These are phyloP conservation scores for Quercus gilva DNA, from an alignment of 306 rosid genomes.

Conservation along the genomic window DNA sequence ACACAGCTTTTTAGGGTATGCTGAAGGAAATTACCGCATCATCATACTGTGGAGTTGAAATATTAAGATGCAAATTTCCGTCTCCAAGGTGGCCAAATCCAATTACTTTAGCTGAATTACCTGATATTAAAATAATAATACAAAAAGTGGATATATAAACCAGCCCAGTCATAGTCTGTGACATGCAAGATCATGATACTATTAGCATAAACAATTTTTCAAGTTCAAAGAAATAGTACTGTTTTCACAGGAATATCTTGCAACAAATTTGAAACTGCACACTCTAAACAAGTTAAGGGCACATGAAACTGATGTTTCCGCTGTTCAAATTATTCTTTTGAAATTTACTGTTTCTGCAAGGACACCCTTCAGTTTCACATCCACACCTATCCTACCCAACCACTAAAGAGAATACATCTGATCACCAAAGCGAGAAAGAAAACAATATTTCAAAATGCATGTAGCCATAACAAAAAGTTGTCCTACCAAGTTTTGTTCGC, in stretches of 20 bases:
- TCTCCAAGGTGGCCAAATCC: constrained; percentile 98
- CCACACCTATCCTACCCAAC: background rate
- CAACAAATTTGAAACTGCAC: background rate
- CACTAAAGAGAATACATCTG: background rate
- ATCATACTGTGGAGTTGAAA: constrained; percentile 70
- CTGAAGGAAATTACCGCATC: constrained; percentile 49
- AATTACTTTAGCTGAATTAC: constrained; percentile 59
- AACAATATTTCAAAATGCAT: constrained; percentile 1
- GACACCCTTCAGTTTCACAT: background rate
- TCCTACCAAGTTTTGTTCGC: constrained; percentile 73
- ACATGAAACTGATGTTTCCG: background rate
- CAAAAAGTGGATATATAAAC: background rate
- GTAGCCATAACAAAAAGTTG: constrained; percentile 7
- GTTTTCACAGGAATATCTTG: background rate
- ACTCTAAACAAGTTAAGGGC: background rate
- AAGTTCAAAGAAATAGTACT: background rate
- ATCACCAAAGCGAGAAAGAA: background rate
- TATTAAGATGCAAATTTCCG: constrained; percentile 85
- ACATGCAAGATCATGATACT: constrained; percentile 9
- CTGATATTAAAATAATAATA: constrained; percentile 28
- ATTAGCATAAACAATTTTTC: background rate
- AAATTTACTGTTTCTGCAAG: background rate
- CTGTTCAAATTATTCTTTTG: background rate
- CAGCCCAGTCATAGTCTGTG: background rate
- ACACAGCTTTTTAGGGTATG: constrained; percentile 9